Percentiles rank a stretch among this genome's conserved stretches.
Conservation (phyloP, 1,284 basidiomycete species). For the Microbotryum intermedium region DNA sequence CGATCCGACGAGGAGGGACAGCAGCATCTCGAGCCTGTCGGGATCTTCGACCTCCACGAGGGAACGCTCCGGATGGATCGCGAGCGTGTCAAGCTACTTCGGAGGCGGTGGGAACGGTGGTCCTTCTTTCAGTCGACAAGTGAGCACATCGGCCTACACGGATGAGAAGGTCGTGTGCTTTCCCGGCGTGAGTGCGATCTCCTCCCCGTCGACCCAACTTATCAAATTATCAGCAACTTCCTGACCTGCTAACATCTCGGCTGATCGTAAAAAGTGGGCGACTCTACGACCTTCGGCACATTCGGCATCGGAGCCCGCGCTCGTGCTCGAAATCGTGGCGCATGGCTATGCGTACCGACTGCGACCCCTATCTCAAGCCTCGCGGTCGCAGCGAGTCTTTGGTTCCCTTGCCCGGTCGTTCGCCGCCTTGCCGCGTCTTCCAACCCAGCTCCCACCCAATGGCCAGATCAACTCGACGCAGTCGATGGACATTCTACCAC, state of each 20-base stretch:
- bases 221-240: neutral
- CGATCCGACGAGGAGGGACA: neutral
- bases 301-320: slow-evolving; percentile 18
- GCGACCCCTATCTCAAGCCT: slow-evolving; percentile 24
- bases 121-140: neutral
- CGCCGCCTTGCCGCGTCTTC: slow-evolving; percentile 28
- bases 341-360: slow-evolving; percentile 29
- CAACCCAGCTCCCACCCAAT: neutral
- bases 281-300: slow-evolving; percentile 19
- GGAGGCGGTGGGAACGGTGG: neutral
- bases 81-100: slow-evolving; percentile 1
- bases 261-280: slow-evolving; percentile 8
- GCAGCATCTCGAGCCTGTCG: neutral
- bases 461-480: neutral
- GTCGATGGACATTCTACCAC: neutral
- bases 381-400: slow-evolving; percentile 31
- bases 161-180: slow-evolving; percentile 25
- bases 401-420: slow-evolving; percentile 32
- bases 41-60: neutral
- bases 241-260: neutral
- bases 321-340: slow-evolving; percentile 23
- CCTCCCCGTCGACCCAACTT: neutral
- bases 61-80: neutral
- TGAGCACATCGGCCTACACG: neutral
- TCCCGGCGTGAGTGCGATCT: slow-evolving; percentile 17